Evolutionary conservation across 306 rosid species (phyloP), one percentile per base, ranked within the genome.

Genomic region (Quillaja saponaria): DNA sequence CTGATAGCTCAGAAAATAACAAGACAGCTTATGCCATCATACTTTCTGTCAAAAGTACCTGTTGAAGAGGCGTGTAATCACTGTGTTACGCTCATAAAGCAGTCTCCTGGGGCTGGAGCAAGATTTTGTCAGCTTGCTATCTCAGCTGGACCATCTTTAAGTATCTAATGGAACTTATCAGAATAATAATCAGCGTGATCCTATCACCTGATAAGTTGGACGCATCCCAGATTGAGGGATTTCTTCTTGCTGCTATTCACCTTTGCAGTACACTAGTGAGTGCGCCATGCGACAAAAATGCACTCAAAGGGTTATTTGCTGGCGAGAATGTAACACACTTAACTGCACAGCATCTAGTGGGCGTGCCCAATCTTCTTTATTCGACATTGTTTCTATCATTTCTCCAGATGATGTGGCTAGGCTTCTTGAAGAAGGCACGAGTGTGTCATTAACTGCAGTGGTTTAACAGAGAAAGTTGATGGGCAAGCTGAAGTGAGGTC

Each of bases 91-190:
- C 96, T 92, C 25, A 48, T 92, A 56, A 86, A 63, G 72, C 77
- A 95, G 70, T 83, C 95, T 74, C 98, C 98, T 17, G 37, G 59
- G 77, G 95, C 95, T 62, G 98, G 98, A 10, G 90, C 95, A 71
- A 92, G 77, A 68, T 92, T 92, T 82, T 88, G 94, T 55, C 71
- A 92, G 71, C 84, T 82, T 69, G 79, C 80, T 25, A 71, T 64
- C 44, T 71, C 61, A 61, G 89, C 84, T 79, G 95, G 96, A 66
- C 85, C 83, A 69, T 84, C 96, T 60, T 53, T 68, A 74, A 73
- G 55, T 86, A 82, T 53, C 79, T 84, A 13, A 37, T 78, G 83
- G 95, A 92, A 67, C 94, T 88, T 60, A 73, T 82, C 51, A 82
- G 75, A 71, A 80, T 61, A 70, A 68, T 88, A 60, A 59, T 88